phyloP scores from a whole-genome alignment of 2,329 filamentous ascomycete genomes.

The Cladosporium oxysporum region DNA sequence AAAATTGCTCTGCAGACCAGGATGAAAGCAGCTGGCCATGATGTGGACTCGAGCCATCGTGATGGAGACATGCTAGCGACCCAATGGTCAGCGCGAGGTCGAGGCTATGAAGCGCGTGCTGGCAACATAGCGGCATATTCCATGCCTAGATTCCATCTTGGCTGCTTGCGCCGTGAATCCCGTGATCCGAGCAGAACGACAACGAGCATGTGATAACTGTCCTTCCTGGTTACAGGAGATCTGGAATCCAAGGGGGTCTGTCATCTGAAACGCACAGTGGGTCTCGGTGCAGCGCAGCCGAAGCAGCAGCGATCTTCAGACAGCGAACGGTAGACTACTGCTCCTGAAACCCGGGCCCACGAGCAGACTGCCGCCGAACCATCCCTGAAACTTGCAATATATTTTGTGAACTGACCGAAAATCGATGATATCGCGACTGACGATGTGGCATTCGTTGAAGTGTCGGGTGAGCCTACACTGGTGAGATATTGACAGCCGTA shows the following conservation, averaged over 20 bases:
- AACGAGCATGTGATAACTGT: background rate
- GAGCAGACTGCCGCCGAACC: slow-evolving; percentile 5
- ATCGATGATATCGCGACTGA: background rate
- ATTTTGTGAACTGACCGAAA: background rate
- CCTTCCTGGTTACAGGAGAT: background rate
- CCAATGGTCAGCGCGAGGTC: background rate
- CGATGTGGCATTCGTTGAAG: background rate
- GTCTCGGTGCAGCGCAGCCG: slow-evolving; percentile 11
- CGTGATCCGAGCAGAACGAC: slow-evolving; percentile 5
- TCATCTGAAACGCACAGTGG: slow-evolving; percentile 5
- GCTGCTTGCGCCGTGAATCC: background rate
- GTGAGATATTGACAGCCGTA: background rate
- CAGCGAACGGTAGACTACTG: background rate
- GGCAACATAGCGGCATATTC: background rate
- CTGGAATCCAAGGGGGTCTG: background rate
- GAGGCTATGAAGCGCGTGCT: background rate
- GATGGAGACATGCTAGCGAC: background rate
- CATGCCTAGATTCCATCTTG: background rate
- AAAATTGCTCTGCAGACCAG: background rate
- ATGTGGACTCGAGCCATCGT: background rate
- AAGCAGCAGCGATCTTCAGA: slow-evolving; percentile 10
- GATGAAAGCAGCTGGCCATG: background rate
- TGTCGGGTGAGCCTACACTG: background rate
- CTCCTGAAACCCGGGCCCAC: background rate
- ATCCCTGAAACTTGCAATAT: background rate